A percentile compares a stretch with the other conserved stretches of the same genome.
These are phyloP conservation scores for Psilocybe cyanescens DNA, from an alignment of 768 basidiomycete species.

Conservation along the genomic window DNA sequence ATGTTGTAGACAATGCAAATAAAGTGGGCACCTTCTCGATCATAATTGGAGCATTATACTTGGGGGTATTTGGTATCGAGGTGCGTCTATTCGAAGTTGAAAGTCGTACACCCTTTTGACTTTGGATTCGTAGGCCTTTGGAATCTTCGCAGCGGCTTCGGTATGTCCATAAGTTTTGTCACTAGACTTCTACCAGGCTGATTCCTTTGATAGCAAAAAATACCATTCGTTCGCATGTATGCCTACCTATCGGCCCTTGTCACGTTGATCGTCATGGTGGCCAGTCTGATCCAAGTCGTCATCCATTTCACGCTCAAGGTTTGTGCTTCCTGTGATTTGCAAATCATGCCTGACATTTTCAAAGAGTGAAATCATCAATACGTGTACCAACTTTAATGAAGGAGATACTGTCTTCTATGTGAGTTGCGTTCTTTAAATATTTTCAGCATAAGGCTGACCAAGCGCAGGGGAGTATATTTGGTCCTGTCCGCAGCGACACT, in stretches of 20 bases:
- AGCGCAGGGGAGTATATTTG: slow-evolving; percentile 58
- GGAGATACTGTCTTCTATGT: slow-evolving; percentile 40
- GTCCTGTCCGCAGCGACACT: slow-evolving; percentile 36
- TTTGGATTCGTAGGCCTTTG: slow-evolving; percentile 38
- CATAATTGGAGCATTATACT: slow-evolving; percentile 62
- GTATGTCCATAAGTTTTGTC: slow-evolving; percentile 42
- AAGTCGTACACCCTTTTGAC: background rate
- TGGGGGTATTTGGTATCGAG: slow-evolving; percentile 53
- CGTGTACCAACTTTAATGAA: slow-evolving; percentile 50
- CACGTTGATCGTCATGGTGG: slow-evolving; percentile 51
- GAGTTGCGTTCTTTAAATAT: slow-evolving; percentile 9
- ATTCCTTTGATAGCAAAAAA: slow-evolving; percentile 50
- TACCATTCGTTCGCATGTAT: slow-evolving; percentile 56
- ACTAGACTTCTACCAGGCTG: background rate
- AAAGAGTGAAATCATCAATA: slow-evolving; percentile 60
- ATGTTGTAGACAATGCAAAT: slow-evolving; percentile 37
- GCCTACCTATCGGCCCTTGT: slow-evolving; percentile 52
- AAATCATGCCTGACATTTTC: background rate
- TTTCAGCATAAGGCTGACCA: background rate
- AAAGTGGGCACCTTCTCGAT: slow-evolving; percentile 60
- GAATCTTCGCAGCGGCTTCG: slow-evolving; percentile 49
- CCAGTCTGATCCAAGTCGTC: slow-evolving; percentile 58
- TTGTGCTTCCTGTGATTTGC: slow-evolving; percentile 3
- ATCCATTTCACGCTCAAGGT: slow-evolving; percentile 76
- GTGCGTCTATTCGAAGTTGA: slow-evolving; percentile 21